Conservation (phyloP, 2,329 filamentous ascomycete genomes). For the Beauveria scarabaeidicola region DNA sequence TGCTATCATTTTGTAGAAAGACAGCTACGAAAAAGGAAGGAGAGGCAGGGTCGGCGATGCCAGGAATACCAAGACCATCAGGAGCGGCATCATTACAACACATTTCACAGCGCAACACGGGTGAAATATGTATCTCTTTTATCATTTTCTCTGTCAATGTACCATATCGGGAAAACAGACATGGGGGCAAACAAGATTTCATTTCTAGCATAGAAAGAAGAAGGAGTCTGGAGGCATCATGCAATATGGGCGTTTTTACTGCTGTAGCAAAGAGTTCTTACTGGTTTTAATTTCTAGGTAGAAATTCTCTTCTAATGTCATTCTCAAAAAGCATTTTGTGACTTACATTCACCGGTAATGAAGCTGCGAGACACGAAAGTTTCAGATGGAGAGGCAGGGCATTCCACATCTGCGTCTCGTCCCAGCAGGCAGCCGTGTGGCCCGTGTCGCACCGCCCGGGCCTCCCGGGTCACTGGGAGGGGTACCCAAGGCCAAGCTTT, state of each 20-base stretch:
- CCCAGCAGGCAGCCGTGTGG: neutral
- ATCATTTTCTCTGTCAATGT: neutral
- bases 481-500: neutral
- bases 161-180: neutral
- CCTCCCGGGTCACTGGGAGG: neutral
- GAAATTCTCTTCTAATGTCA: neutral
- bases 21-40: neutral
- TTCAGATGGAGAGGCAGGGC: neutral
- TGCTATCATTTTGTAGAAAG: slow-evolving; percentile 64
- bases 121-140: neutral
- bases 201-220: slow-evolving; percentile 1
- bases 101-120: neutral
- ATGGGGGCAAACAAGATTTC: neutral
- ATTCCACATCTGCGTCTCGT: neutral
- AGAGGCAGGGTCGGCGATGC: neutral
- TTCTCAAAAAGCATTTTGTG: neutral
- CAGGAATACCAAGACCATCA: neutral
- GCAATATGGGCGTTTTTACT: slow-evolving; percentile 1
- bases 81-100: neutral
- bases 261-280: neutral
- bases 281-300: neutral
- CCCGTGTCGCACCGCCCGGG: neutral
- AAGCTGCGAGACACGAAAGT: neutral
- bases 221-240: slow-evolving; percentile 2
- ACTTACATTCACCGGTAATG: neutral